Conservation (phyloP, 78 protist species). For the Ministeria vibrans region DNA sequence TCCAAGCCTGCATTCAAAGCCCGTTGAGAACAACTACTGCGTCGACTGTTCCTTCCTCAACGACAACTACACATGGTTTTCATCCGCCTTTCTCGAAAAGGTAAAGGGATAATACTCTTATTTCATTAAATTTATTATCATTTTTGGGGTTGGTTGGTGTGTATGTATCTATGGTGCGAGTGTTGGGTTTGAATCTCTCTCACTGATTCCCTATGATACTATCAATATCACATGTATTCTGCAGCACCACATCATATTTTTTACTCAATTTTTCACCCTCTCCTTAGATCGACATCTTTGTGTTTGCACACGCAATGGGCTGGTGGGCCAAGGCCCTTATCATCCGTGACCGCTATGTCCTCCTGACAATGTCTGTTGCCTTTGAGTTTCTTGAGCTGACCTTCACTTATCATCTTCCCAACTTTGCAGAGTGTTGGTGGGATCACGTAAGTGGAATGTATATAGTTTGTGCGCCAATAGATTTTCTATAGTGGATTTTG, state of each 20-base stretch:
- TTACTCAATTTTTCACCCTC: too few relatives aligned
- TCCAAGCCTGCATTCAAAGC: neutral
- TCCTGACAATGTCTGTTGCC: constrained; percentile 35
- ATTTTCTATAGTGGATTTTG: constrained; percentile 26
- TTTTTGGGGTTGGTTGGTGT: too few relatives aligned
- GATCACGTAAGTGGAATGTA: constrained; percentile 57
- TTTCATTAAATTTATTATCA: too few relatives aligned
- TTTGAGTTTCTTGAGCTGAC: constrained; percentile 76
- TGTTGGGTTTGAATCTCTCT: too few relatives aligned
- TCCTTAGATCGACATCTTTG: constrained; percentile 56
- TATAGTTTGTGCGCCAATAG: neutral
- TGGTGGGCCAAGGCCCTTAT: constrained; percentile 72
- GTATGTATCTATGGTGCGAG: too few relatives aligned
- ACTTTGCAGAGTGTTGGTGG: constrained; percentile 91
- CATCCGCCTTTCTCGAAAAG: constrained; percentile 30
- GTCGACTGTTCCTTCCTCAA: neutral
- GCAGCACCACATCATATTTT: too few relatives aligned
- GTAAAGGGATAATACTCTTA: too few relatives aligned
- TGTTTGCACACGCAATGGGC: constrained; percentile 78
- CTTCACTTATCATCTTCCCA: constrained; percentile 64
- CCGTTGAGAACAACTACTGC: neutral
- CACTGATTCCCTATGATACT: too few relatives aligned
- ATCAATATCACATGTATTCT: too few relatives aligned
- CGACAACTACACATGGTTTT: neutral
- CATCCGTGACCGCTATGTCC: constrained; percentile 46